phyloP scores from a whole-genome alignment of 805 yeast genomes.

The Candida succiphila region DNA sequence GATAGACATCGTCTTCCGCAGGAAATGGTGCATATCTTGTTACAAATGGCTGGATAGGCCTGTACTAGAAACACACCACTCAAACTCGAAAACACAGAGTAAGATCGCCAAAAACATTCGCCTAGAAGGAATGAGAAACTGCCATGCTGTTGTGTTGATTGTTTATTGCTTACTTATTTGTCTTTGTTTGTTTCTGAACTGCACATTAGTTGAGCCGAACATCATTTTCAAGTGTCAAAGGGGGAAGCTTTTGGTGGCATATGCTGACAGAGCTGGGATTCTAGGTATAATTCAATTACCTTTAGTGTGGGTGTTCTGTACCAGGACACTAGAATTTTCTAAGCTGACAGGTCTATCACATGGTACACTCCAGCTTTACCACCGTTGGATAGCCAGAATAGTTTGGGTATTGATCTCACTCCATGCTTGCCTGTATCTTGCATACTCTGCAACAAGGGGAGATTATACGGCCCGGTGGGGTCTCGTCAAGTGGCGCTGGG shows the following conservation, averaged over 20 bases:
- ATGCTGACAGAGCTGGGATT: conserved; percentile 39
- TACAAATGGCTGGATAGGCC: no score
- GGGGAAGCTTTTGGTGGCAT: conserved; percentile 19
- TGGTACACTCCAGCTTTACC: conserved; percentile 25
- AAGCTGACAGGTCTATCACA: conserved; percentile 24
- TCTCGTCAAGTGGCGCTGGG: conserved; percentile 32
- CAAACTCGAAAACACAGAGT: no score
- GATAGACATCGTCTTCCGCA: no score
- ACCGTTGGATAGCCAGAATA: conserved; percentile 31
- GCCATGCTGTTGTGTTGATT: conserved; percentile 20
- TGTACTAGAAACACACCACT: no score
- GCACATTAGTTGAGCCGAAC: conserved; percentile 17
- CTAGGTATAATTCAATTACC: conserved; percentile 29
- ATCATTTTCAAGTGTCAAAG: conserved; percentile 19
- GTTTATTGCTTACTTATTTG: conserved; percentile 17
- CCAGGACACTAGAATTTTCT: conserved; percentile 23
- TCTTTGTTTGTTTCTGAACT: conserved; percentile 19
- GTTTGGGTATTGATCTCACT: conserved; percentile 26
- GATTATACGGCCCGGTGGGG: conserved; percentile 28
- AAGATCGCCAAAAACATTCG: no score
- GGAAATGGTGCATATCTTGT: no score
- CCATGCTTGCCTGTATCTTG: conserved; percentile 29
- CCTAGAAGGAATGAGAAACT: no score
- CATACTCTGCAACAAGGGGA: conserved; percentile 23
- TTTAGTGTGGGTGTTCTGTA: conserved; percentile 22